phyloP scores from a whole-genome alignment of 2,329 filamentous ascomycete species.

The Gnomoniopsis smithogilvyi region DNA sequence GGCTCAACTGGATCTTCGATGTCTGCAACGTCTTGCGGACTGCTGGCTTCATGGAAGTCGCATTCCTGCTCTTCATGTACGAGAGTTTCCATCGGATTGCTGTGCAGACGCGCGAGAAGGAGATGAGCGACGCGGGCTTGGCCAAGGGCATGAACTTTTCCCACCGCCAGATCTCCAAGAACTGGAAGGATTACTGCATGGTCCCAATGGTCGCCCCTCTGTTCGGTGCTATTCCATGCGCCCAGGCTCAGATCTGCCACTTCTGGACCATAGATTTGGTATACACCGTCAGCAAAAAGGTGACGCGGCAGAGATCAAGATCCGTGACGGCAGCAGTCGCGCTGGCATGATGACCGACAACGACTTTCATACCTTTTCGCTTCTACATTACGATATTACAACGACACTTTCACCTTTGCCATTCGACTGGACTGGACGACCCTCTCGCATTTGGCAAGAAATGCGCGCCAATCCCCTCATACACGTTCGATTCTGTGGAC shows the following conservation, averaged over 20 bases:
- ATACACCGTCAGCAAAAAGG: constrained; percentile 71
- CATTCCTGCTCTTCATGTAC: constrained; percentile 63
- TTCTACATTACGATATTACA: constrained; percentile 16
- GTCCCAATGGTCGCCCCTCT: constrained; percentile 66
- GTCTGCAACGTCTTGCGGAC: constrained; percentile 59
- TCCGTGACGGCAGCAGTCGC: constrained; percentile 31
- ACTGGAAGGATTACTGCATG: constrained; percentile 60
- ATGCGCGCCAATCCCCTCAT: constrained; percentile 10
- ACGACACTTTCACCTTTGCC: background rate
- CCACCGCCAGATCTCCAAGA: constrained; percentile 50
- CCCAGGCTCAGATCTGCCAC: constrained; percentile 66
- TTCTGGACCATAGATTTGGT: constrained; percentile 68
- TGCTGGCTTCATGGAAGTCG: constrained; percentile 59
- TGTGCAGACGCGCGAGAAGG: constrained; percentile 56
- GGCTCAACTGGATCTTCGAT: constrained; percentile 57
- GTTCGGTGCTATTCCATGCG: constrained; percentile 64
- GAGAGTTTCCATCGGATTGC: constrained; percentile 64
- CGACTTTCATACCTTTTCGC: constrained; percentile 7
- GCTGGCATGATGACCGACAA: constrained; percentile 19
- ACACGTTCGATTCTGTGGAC: constrained; percentile 20
- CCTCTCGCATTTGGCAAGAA: constrained; percentile 10
- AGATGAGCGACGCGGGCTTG: constrained; percentile 64
- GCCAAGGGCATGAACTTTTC: constrained; percentile 65
- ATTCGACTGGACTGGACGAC: constrained; percentile 16
- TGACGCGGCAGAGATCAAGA: constrained; percentile 49